phyloP scores from a whole-genome alignment of 176 grass and related monocot species.

The Musa troglodytarum region DNA sequence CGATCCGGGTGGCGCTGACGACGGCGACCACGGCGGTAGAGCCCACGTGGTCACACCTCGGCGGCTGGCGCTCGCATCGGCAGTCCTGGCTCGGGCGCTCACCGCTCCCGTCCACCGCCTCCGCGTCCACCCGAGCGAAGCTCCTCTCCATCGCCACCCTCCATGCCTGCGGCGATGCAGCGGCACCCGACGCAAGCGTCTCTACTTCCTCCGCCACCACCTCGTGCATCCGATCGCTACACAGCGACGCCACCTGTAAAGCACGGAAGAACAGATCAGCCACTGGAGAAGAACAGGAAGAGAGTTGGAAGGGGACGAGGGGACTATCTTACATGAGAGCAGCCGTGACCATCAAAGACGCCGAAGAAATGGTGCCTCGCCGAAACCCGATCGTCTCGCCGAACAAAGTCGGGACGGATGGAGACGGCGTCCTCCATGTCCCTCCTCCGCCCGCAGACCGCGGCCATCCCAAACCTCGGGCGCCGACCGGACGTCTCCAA shows the following conservation, averaged over 20 bases:
- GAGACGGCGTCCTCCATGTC: constrained; percentile 95
- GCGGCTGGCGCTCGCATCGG: constrained; percentile 63
- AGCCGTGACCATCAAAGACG: constrained; percentile 92
- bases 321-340: constrained; percentile 51
- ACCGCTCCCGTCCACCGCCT: constrained; percentile 38
- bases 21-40: constrained; percentile 83
- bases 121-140: constrained; percentile 65
- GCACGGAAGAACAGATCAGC: neutral
- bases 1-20: constrained; percentile 33
- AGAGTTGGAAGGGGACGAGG: neutral
- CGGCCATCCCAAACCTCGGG: constrained; percentile 42
- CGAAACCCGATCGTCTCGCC: neutral
- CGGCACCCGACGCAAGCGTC: constrained; percentile 1
- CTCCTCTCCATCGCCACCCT: constrained; percentile 63
- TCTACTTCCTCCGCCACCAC: constrained; percentile 49
- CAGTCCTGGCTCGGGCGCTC: constrained; percentile 37
- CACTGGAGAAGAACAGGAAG: neutral
- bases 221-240: constrained; percentile 67
- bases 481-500: neutral
- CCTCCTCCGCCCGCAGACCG: constrained; percentile 57
- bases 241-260: constrained; percentile 54
- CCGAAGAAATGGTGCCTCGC: constrained; percentile 63
- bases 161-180: constrained; percentile 24
- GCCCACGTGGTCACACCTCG: constrained; percentile 73
- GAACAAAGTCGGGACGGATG: constrained; percentile 47